Conservation (phyloP, 176 grass and related monocot species). For the Phragmites australis region DNA sequence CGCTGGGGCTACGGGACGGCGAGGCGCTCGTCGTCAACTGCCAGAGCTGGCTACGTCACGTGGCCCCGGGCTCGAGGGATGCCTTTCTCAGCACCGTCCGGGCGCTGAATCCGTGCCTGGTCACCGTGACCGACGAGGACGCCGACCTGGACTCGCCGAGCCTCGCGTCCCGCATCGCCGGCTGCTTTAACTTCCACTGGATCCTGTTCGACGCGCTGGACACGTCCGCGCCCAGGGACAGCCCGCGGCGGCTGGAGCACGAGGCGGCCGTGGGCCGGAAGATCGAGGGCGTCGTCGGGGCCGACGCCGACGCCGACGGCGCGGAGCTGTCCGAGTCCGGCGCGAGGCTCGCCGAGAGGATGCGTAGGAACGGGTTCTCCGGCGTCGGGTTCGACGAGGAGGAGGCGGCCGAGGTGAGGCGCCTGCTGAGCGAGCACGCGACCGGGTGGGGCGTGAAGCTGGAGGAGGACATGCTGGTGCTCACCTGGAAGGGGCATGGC, state of each 20-base stretch:
- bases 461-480: conserved; percentile 82
- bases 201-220: conserved; percentile 92
- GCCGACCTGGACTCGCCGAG: conserved; percentile 74
- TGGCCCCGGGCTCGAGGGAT: conserved; percentile 39
- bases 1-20: conserved; percentile 48
- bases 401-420: conserved; percentile 59
- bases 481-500: conserved; percentile 91
- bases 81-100: conserved; percentile 52
- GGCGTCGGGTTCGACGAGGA: conserved; percentile 58
- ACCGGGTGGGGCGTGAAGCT: conserved; percentile 85
- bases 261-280: conserved; percentile 76
- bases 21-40: conserved; percentile 86
- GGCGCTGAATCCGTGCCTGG: conserved; percentile 56
- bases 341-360: conserved; percentile 59
- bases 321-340: conserved; percentile 70
- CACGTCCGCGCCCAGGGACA: conserved; percentile 67
- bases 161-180: conserved; percentile 53
- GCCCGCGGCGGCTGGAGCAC: conserved; percentile 63
- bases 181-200: conserved; percentile 89
- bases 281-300: conserved; percentile 81
- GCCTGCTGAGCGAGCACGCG: conserved; percentile 76
- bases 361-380: conserved; percentile 61
- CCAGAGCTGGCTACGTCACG: conserved; percentile 81
- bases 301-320: conserved; percentile 48
- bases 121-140: conserved; percentile 89